Evolutionary conservation across 495 filamentous ascomycete species (phyloP), one percentile per base, ranked within the genome.

Genomic region (Neurospora sp.): DNA sequence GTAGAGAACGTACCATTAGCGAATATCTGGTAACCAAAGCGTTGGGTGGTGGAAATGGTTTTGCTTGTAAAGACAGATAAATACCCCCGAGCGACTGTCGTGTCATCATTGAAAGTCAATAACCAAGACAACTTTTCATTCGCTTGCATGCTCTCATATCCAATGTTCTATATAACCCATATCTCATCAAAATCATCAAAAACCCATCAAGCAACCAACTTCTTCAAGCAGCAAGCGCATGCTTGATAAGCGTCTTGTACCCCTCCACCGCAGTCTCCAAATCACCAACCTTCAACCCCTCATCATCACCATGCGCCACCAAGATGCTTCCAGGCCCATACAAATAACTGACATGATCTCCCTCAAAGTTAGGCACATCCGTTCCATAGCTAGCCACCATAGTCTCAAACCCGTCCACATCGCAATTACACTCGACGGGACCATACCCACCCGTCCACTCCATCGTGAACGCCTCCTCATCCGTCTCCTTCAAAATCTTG

Each of bases 321-420:
- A 95, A 85, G 71, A 98, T 98, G 73, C 85, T 92, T 0, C 95
- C 95, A 1, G 93, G 94, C 0, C 94, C 95, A 83, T 94, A 98
- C 46, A 97, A 84, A 80, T 97, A 98, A 71, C 90, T 87, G 82
- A 91, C 92, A 70, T 95, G 92, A 7, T 90, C 85, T 8, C 90
- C 88, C 23, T 89, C 75, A 60, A 98, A 79, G 73, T 93, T 90
- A 1, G 93, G 92, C 40, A 97, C 90, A 82, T 98, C 95, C 11
- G 95, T 98, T 5, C 95, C 95, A 79, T 98, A 98, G 74, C 96
- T 97, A 4, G 93, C 93, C 1, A 92, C 89, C 12, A 89, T 90
- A 0, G 89, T 90, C 39, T 94, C 88, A 74, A 97, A 97, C 0
- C 93, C 94, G 10, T 91, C 87, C 18, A 98, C 89, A 80, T 97